Conservation (phyloP, 495 filamentous ascomycete genomes). For the Sordaria brevicollis region DNA sequence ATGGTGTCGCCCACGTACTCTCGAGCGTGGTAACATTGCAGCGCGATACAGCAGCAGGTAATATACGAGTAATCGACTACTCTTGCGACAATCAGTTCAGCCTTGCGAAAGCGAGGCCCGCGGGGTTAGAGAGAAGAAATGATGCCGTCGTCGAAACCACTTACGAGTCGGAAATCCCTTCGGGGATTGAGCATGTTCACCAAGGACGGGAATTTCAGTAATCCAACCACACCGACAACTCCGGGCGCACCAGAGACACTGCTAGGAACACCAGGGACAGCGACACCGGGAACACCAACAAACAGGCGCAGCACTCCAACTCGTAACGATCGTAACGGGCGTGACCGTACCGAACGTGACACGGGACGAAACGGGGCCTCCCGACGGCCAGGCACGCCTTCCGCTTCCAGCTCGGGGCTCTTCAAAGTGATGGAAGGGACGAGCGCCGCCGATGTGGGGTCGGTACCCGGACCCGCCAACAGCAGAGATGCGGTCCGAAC, state of each 20-base stretch:
- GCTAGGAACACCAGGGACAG: background rate
- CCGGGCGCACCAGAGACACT: background rate
- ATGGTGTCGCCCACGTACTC: background rate
- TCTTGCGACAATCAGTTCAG: background rate
- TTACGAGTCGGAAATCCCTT: background rate
- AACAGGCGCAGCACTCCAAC: background rate
- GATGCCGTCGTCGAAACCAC: background rate
- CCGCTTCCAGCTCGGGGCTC: background rate
- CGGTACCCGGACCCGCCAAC: too few relatives aligned
- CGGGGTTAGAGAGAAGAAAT: background rate
- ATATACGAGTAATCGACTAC: background rate
- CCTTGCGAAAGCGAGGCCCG: background rate
- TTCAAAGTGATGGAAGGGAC: background rate
- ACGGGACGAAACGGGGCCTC: background rate
- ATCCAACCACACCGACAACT: background rate
- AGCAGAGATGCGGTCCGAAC: background rate
- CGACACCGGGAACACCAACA: background rate
- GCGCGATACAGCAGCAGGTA: background rate
- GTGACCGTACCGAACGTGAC: background rate
- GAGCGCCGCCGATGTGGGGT: background rate
- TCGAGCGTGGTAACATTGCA: background rate
- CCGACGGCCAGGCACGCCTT: background rate
- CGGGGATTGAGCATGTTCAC: background rate
- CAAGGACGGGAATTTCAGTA: background rate
- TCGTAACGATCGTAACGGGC: background rate